These are phyloP conservation scores for Rosa lucieae DNA, from an alignment of 306 rosid species.

Conservation along the genomic window DNA sequence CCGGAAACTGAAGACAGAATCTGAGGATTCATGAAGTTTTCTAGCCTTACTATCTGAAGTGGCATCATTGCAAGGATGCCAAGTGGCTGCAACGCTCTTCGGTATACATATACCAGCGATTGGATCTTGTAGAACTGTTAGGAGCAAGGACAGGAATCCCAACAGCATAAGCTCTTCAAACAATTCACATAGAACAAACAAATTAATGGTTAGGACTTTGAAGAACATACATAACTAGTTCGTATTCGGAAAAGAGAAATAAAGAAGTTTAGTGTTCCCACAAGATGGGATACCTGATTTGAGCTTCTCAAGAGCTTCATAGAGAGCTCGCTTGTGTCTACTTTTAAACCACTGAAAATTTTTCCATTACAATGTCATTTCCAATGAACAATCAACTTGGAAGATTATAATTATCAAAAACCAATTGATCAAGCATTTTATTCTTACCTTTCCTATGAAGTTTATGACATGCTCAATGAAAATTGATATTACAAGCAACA, in stretches of 20 bases:
- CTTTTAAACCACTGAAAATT: constrained; percentile 43
- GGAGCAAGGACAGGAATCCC: constrained; percentile 70
- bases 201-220: constrained; percentile 18
- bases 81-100: constrained; percentile 38
- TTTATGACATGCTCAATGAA: constrained; percentile 56
- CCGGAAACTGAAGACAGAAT: constrained; percentile 26
- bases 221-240: constrained; percentile 2
- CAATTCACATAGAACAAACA: neutral
- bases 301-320: constrained; percentile 71
- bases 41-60: neutral
- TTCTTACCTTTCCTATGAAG: constrained; percentile 42
- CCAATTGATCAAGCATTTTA: neutral
- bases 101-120: constrained; percentile 50
- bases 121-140: constrained; percentile 33
- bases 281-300: constrained; percentile 49
- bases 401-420: neutral
- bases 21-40: constrained; percentile 31
- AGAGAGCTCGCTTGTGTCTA: constrained; percentile 55
- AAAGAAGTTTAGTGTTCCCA: neutral
- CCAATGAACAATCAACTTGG: neutral
- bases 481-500: constrained; percentile 55
- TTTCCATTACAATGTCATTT: neutral
- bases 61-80: constrained; percentile 50
- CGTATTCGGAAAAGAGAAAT: too few species aligned
- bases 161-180: constrained; percentile 72